Evolutionary conservation across 1,139 yeast species (phyloP).

Genomic region (Suhomyces atakaporum): DNA sequence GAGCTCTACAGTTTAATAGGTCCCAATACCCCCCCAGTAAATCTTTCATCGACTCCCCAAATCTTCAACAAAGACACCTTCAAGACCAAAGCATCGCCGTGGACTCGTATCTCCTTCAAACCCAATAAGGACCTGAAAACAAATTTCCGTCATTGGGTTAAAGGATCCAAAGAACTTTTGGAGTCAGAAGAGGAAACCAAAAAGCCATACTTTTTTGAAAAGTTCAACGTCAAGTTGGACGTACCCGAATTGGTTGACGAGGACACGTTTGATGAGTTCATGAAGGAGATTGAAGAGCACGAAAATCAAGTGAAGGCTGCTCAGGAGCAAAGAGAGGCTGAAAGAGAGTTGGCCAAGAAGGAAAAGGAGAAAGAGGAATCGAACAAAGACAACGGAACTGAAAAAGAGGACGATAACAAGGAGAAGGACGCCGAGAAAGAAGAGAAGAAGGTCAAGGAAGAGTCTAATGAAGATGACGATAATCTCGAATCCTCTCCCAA

Average conservation of each 20-base stretch:
- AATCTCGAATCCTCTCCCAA: conserved; percentile 10
- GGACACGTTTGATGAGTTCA: conserved; percentile 56
- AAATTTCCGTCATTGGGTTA: conserved; percentile 81
- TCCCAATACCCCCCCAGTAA: conserved; percentile 87
- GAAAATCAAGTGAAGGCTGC: conserved; percentile 21
- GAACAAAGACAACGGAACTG: conserved; percentile 6
- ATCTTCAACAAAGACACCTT: conserved; percentile 59
- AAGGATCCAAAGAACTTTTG: conserved; percentile 61
- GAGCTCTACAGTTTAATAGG: conserved; percentile 88
- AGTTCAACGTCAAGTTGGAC: conserved; percentile 68
- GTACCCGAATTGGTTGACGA: conserved; percentile 71
- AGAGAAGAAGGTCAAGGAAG: conserved; percentile 9
- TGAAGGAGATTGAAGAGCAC: conserved; percentile 43
- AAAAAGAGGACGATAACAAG: conserved; percentile 2
- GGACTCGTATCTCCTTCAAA: conserved; percentile 69
- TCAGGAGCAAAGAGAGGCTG: conserved; percentile 24
- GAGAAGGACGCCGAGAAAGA: conserved; percentile 7
- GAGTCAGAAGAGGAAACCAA: conserved; percentile 41
- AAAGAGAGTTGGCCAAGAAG: conserved; percentile 20
- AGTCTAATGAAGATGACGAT: conserved; percentile 5
- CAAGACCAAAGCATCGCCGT: conserved; percentile 73
- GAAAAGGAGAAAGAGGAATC: conserved; percentile 17
- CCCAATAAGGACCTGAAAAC: conserved; percentile 54
- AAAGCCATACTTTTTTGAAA: conserved; percentile 70
- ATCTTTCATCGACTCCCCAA: conserved; percentile 47